Conservation (phyloP, 306 rosid species). For the Urtica urens region DNA sequence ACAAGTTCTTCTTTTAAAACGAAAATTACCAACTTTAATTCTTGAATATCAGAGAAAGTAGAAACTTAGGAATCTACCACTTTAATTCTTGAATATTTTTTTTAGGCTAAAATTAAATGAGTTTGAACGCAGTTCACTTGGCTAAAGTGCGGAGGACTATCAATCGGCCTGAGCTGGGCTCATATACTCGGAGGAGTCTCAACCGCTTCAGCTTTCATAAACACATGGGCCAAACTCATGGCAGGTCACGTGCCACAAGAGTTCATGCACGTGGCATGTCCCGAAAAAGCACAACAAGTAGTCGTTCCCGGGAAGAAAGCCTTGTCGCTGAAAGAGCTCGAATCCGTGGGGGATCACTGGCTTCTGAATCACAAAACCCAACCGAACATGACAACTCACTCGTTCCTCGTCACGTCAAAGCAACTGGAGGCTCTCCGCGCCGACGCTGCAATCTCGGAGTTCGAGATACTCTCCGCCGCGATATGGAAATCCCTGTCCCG, state of each 20-base stretch:
- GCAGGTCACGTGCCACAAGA: slow-evolving; percentile 26
- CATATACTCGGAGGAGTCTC: slow-evolving; percentile 69
- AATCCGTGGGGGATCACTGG: slow-evolving; percentile 23
- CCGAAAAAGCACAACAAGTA: neutral
- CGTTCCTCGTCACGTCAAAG: slow-evolving; percentile 30
- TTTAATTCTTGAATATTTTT: no score
- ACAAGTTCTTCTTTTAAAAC: no score
- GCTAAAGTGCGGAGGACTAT: slow-evolving; percentile 72
- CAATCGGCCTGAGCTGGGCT: slow-evolving; percentile 74
- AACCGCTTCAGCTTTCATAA: slow-evolving; percentile 53
- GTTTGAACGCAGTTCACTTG: slow-evolving; percentile 37
- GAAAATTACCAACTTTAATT: no score
- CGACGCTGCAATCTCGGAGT: slow-evolving; percentile 12
- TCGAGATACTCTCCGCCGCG: slow-evolving; percentile 43
- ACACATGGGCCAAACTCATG: slow-evolving; percentile 35
- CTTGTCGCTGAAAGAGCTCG: slow-evolving; percentile 21
- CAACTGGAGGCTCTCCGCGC: slow-evolving; percentile 30
- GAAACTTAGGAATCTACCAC: no score
- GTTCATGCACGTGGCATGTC: slow-evolving; percentile 15
- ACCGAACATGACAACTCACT: slow-evolving; percentile 26
- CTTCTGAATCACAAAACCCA: slow-evolving; percentile 25
- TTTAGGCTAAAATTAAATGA: no score
- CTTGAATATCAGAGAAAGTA: no score
- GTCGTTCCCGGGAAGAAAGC: slow-evolving; percentile 13
- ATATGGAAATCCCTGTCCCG: slow-evolving; percentile 49